Evolutionary conservation across 2,329 filamentous ascomycete genomes (phyloP).

Genomic region (Alternaria atra): DNA sequence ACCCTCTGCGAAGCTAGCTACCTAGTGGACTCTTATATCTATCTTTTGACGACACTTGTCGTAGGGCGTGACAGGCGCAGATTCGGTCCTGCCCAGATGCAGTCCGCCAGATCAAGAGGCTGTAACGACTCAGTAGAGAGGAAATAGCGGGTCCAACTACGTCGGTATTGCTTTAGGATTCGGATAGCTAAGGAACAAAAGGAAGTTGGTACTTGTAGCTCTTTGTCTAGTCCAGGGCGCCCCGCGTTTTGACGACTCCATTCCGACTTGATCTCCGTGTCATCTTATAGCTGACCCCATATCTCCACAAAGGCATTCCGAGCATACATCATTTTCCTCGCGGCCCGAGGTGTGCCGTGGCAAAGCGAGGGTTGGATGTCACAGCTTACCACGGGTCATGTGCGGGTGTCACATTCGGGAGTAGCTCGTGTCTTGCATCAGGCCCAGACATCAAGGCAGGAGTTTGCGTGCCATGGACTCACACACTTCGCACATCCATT

Average conservation of each 20-base stretch:
- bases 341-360: conserved; percentile 43
- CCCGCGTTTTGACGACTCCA: conserved; percentile 19
- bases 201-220: conserved; percentile 4
- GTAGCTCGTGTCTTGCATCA: conserved; percentile 35
- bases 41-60: conserved; percentile 9
- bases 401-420: conserved; percentile 22
- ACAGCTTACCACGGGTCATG: conserved; percentile 37
- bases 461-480: conserved; percentile 5
- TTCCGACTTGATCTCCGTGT: conserved; percentile 5
- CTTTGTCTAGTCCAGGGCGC: conserved; percentile 20
- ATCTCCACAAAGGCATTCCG: conserved; percentile 12
- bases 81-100: conserved; percentile 6
- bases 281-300: conserved; percentile 17
- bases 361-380: conserved; percentile 39
- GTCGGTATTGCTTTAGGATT: conserved; percentile 2
- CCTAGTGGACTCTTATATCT: neutral
- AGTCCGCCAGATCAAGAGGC: conserved; percentile 5
- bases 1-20: conserved; percentile 2
- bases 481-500: neutral
- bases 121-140: conserved; percentile 9
- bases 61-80: conserved; percentile 14
- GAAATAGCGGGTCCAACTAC: conserved; percentile 8
- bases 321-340: conserved; percentile 20
- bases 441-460: conserved; percentile 11
- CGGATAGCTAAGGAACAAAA: conserved; percentile 9